A percentile compares a stretch with the other conserved stretches of the same genome.
Conservation (phyloP, 352 stramenopile species). For the Globisporangium perplexum region DNA sequence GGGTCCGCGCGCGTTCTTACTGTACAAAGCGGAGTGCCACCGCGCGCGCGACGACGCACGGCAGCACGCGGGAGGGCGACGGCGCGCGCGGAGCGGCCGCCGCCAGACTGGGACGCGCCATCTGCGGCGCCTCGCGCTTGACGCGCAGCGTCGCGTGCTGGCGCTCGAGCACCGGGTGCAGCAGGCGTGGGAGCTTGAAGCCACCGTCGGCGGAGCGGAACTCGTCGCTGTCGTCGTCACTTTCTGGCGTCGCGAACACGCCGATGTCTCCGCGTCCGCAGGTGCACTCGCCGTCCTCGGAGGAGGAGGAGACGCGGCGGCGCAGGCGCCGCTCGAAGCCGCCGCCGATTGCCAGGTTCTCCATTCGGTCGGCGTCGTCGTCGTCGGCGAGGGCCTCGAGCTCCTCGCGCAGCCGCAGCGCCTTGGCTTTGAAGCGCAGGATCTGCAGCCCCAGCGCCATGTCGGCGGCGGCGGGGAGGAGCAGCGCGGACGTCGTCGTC, state of each 20-base stretch:
- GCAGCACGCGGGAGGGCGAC: slow-evolving; percentile 1
- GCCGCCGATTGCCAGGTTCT: background rate
- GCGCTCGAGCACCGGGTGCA: slow-evolving; percentile 8
- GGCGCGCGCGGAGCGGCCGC: background rate
- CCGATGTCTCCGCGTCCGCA: background rate
- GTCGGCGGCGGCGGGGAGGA: background rate
- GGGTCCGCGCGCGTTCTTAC: background rate
- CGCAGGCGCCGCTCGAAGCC: slow-evolving; percentile 2
- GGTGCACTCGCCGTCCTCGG: background rate
- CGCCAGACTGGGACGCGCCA: background rate
- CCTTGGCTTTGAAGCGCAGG: slow-evolving; percentile 6
- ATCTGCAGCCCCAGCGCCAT: slow-evolving; percentile 1
- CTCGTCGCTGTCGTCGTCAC: background rate
- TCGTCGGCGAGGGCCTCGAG: background rate
- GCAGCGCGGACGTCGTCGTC: background rate
- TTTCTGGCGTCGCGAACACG: background rate
- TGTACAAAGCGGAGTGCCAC: slow-evolving; percentile 11
- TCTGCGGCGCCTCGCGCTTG: slow-evolving; percentile 4
- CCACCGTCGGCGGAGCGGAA: slow-evolving; percentile 3
- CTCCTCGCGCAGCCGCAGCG: background rate
- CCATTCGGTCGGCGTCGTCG: too few relatives aligned
- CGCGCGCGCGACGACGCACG: slow-evolving; percentile 4
- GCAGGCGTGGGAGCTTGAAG: slow-evolving; percentile 9
- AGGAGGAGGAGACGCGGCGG: background rate
- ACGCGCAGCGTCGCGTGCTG: slow-evolving; percentile 2